These are phyloP conservation scores for Aspergillus sp. DNA, from an alignment of 2,329 filamentous ascomycete species.

Conservation along the genomic window DNA sequence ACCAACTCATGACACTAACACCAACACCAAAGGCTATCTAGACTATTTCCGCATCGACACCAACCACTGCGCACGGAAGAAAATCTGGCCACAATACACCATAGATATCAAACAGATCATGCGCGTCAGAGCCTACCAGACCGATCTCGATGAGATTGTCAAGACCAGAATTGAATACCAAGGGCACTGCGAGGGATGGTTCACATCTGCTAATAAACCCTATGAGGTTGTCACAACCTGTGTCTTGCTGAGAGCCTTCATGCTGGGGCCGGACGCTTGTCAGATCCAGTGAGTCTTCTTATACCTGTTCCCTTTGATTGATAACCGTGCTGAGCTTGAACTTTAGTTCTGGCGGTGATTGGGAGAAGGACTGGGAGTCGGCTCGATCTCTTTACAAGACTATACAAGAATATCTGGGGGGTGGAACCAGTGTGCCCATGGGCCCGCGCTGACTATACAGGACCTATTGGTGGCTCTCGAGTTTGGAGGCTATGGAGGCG, in stretches of 20 bases:
- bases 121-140: not conserved
- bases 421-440: too few species aligned
- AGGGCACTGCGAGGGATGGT: not conserved
- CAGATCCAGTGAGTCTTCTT: not conserved
- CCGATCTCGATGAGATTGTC: not conserved
- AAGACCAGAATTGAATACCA: not conserved
- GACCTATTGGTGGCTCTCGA: too few species aligned
- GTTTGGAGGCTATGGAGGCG: too few species aligned
- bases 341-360: too few species aligned
- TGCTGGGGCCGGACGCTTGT: not conserved
- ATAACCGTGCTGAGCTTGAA: too few species aligned
- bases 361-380: too few species aligned
- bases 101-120: not conserved
- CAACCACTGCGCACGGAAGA: not conserved
- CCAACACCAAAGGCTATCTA: not conserved
- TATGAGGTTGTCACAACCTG: not conserved
- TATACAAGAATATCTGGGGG: too few species aligned
- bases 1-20: not conserved
- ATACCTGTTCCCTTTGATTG: too few species aligned
- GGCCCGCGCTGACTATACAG: too few species aligned
- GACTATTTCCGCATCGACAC: not conserved
- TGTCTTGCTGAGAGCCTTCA: not conserved
- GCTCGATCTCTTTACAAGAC: too few species aligned
- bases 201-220: not conserved
- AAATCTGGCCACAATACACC: not conserved